Evolutionary conservation across 2,329 filamentous ascomycete species (phyloP).

Genomic region (Colletotrichum kahawae): DNA sequence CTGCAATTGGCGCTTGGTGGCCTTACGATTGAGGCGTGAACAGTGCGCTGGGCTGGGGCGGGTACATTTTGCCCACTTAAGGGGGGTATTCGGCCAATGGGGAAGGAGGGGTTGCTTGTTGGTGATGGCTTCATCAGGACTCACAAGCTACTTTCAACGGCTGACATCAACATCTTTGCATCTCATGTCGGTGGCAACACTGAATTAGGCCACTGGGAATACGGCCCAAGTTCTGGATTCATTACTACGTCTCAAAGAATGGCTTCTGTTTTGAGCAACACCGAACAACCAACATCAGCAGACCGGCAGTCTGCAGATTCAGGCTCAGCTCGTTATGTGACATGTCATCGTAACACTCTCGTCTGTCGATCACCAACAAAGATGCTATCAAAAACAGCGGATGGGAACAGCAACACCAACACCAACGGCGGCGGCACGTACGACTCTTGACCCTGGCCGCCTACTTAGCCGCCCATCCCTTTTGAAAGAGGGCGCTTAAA

Average conservation of each 20-base stretch:
- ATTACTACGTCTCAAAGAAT: neutral
- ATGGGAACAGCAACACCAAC: neutral
- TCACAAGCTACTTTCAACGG: neutral
- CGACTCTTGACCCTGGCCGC: neutral
- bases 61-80: neutral
- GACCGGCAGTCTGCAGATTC: neutral
- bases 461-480: neutral
- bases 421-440: neutral
- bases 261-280: neutral
- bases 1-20: conserved; percentile 7
- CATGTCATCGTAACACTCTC: neutral
- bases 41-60: neutral
- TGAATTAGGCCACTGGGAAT: neutral
- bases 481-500: neutral
- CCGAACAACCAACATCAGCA: neutral
- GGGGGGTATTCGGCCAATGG: neutral
- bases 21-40: conserved; percentile 20
- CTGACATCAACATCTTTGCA: neutral
- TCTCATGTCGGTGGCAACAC: neutral
- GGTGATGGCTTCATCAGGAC: neutral
- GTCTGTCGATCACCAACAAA: neutral
- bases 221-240: neutral
- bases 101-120: neutral
- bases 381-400: neutral
- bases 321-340: neutral